Percentiles rank a stretch among this genome's conserved stretches.
Evolutionary conservation across 2,329 filamentous ascomycete genomes (phyloP).

Genomic region (Grosmannia huntii): DNA sequence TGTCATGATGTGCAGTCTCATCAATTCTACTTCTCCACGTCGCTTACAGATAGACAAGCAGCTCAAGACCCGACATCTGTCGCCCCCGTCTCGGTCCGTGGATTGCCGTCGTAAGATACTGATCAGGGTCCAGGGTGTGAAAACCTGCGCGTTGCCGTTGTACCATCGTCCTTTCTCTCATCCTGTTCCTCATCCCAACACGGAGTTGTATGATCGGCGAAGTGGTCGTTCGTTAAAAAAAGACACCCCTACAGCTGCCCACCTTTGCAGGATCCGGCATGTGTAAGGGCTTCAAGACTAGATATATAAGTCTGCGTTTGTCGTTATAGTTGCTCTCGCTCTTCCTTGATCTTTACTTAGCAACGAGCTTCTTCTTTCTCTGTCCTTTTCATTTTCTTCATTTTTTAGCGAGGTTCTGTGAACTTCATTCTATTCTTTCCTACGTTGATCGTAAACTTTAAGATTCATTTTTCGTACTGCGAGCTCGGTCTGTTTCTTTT

Average conservation of each 20-base stretch:
- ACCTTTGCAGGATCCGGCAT: neutral
- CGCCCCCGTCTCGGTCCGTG: neutral
- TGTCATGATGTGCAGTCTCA: neutral
- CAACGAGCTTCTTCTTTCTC: neutral
- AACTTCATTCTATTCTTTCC: neutral
- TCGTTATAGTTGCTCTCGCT: neutral
- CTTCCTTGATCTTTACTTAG: neutral
- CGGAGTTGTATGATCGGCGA: neutral
- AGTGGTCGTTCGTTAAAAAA: neutral
- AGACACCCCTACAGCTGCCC: neutral
- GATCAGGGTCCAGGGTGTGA: neutral
- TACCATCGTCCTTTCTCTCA: neutral
- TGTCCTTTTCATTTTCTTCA: neutral
- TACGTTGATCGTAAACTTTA: neutral
- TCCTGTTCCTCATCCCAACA: neutral
- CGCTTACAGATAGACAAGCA: neutral
- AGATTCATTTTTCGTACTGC: neutral
- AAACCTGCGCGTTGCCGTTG: neutral
- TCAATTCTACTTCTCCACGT: neutral
- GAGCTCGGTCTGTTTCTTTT: neutral
- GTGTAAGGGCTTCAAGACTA: neutral
- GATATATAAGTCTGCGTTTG: neutral
- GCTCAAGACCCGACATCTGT: neutral
- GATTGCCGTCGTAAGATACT: neutral
- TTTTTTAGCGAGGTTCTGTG: neutral